Evolutionary conservation across 164 flowering plant genomes (phyloP).

Genomic region (Dillenia turbinata): DNA sequence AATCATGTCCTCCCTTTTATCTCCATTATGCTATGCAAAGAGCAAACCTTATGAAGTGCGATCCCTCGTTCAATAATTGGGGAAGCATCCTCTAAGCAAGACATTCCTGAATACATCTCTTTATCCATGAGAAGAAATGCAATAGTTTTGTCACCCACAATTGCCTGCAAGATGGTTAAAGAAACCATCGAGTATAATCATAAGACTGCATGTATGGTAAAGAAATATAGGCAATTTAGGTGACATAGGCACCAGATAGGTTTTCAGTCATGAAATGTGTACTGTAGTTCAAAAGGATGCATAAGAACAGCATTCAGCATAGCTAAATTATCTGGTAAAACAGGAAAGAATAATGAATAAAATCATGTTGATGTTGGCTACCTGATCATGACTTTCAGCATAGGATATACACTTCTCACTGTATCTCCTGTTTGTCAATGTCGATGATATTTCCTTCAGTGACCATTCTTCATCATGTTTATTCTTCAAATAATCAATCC

Average conservation of each 20-base stretch:
- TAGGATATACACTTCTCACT: slow-evolving; percentile 89
- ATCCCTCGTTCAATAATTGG: slow-evolving; percentile 86
- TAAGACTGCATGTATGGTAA: no score
- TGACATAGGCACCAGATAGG: no score
- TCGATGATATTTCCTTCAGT: slow-evolving; percentile 63
- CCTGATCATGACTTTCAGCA: slow-evolving; percentile 99
- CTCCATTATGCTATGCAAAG: background rate
- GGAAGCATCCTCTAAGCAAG: slow-evolving; percentile 67
- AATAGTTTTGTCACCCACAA: slow-evolving; percentile 95
- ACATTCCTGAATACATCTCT: slow-evolving; percentile 96
- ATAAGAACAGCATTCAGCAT: no score
- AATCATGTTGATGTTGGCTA: slow-evolving; percentile 6
- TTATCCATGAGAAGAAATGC: slow-evolving; percentile 89
- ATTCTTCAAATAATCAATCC: slow-evolving; percentile 94
- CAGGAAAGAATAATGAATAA: no score
- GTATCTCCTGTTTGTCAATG: slow-evolving; percentile 90
- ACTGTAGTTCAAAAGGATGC: no score
- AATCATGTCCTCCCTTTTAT: no score
- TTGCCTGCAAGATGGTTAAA: slow-evolving; percentile 37
- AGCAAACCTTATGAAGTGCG: slow-evolving; percentile 89
- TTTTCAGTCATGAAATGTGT: no score
- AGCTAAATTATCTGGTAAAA: no score
- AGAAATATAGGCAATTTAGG: no score
- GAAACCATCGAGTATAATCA: no score
- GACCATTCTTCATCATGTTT: slow-evolving; percentile 88